Base-by-base conservation (phyloP, 129 eudicot genomes). In the Rutidosis leptorrhynchoides region DNA sequence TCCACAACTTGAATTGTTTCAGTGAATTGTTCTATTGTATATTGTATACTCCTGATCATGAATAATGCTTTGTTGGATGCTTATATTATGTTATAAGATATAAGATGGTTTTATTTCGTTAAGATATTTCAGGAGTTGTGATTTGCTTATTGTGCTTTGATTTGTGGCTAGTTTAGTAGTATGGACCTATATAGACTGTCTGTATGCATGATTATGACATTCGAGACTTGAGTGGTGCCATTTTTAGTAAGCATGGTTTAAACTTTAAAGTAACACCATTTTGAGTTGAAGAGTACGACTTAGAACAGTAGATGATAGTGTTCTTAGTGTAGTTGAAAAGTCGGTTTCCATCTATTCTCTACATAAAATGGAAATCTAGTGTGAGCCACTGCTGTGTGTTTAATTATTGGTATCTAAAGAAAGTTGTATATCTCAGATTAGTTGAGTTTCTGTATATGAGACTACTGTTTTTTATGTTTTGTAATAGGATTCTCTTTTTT, bases 201-300 rank as follows among this genome's bases (percentile, higher is more conserved):
- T 52, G 77, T 52, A 10, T 16, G 70, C 62, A 63, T 52, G 63
- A 51, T 64, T 28, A 58, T 63, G 46, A 6, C 64, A 24, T 37
- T 40, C 62, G 77, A 30, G 55, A 24, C 25, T 40, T 72, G 77
- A 30, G 55, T 57, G 74, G 77, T 20, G 52, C 53, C 77, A 25
- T 35, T 55, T 54, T 25, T 53, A 52, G 17, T 37, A 35, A 53
- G 64, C 56, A 73, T 52, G 45, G 43, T 62, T 57, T 25, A 48
- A 49, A 29, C 40, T 62, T 57, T 25, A 48, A 49, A 29, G 23
- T 69, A 35, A 55, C 28, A 25, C 43, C 17, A 16, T 2, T 70
- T 60, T 45, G 75, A 58, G 57, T 46, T 61, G n/a, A 2, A 17
- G 12, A 40, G 60, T 28, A 59, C 3, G 4, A 3, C 15, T 25